Evolutionary conservation across 2,329 filamentous ascomycete species (phyloP).

Genomic region (Talaromyces amestolkiae): DNA sequence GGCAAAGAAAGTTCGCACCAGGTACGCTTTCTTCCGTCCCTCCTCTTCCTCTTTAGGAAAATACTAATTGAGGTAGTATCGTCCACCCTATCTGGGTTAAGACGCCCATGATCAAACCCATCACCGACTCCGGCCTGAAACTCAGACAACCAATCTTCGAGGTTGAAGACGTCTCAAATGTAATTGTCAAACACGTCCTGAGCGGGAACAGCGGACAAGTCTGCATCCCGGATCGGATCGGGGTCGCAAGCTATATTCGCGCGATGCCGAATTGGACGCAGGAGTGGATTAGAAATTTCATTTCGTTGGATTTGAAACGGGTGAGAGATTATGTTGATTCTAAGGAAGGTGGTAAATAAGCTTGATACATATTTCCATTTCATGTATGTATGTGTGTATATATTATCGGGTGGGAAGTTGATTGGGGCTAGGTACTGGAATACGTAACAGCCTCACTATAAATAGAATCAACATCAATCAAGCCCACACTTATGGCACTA

Average conservation of each 20-base stretch:
- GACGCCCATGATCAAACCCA: constrained; percentile 47
- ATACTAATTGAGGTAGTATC: constrained; percentile 23
- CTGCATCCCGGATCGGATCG: constrained; percentile 44
- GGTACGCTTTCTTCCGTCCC: constrained; percentile 21
- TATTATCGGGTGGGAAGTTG: no score
- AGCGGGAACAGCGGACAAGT: constrained; percentile 50
- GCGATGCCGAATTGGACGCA: constrained; percentile 49
- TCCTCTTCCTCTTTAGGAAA: neutral
- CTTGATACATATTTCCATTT: neutral
- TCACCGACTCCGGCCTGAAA: constrained; percentile 32
- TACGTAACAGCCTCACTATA: neutral
- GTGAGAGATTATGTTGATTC: constrained; percentile 22
- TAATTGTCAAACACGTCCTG: constrained; percentile 52
- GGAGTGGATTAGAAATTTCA: constrained; percentile 35
- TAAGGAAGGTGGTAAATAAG: neutral
- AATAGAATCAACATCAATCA: neutral
- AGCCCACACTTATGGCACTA: neutral
- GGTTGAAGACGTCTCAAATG: constrained; percentile 44
- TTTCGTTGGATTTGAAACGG: constrained; percentile 26
- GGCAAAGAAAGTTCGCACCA: constrained; percentile 40
- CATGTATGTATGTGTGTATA: no score
- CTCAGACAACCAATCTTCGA: constrained; percentile 38
- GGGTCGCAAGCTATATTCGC: constrained; percentile 27
- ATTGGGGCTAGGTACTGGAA: neutral
- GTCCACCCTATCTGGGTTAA: constrained; percentile 46